Conservation (phyloP, 768 basidiomycete species). For the Hortiboletus campestris region DNA sequence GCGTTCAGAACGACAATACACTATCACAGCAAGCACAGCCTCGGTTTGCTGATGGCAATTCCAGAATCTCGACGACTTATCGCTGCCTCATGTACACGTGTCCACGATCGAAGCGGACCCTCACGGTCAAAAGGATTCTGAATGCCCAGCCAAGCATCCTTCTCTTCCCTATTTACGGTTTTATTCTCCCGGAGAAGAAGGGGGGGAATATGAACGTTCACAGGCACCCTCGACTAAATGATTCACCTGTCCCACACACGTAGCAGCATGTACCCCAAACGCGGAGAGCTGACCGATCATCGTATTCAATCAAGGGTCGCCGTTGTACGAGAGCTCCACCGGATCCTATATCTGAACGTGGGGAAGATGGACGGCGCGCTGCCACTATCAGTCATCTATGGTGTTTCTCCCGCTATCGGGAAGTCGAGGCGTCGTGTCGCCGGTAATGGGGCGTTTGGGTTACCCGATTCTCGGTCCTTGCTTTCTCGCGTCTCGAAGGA, state of each 20-base stretch:
- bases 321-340: background rate
- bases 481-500: background rate
- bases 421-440: background rate
- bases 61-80: constrained; percentile 5
- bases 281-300: constrained; percentile 9
- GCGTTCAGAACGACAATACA: background rate
- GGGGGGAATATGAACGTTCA: constrained; percentile 8
- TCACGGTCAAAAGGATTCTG: constrained; percentile 1
- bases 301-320: constrained; percentile 2
- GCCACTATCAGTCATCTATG: background rate
- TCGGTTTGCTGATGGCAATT: background rate
- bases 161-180: constrained; percentile 1
- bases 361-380: constrained; percentile 4
- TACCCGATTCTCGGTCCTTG: background rate
- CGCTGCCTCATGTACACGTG: constrained; percentile 17
- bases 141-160: background rate
- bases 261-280: constrained; percentile 6
- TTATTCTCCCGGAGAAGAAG: constrained; percentile 9
- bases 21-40: constrained; percentile 10
- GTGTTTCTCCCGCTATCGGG: background rate
- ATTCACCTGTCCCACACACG: constrained; percentile 18
- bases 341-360: constrained; percentile 1
- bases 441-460: background rate
- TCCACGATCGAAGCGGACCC: constrained; percentile 4
- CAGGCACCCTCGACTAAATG: constrained; percentile 21